Percentiles rank a stretch among this genome's conserved stretches.
These are phyloP conservation scores for Diutina neorugosa DNA, from an alignment of 1,139 yeast species.

Conservation along the genomic window DNA sequence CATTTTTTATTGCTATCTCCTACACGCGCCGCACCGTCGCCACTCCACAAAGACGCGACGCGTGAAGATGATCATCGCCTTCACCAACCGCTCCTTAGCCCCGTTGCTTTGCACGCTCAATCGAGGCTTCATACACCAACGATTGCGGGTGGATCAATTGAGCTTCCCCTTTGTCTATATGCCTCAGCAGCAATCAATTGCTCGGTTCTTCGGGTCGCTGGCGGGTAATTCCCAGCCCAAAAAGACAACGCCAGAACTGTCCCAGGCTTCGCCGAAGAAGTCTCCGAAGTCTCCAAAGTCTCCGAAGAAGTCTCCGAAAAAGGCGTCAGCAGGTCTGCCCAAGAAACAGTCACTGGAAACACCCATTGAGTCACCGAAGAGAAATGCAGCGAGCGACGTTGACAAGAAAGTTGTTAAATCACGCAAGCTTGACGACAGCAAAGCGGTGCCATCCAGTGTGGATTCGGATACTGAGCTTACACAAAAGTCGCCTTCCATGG, in stretches of 20 bases:
- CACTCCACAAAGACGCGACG: no score
- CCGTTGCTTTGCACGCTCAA: background rate
- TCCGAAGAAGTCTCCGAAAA: background rate
- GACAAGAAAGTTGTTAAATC: background rate
- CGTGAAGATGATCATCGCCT: background rate
- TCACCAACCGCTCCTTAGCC: background rate
- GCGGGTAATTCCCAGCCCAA: background rate
- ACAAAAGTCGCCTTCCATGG: background rate
- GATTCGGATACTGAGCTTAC: background rate
- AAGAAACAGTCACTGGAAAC: background rate
- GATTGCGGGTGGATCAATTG: background rate
- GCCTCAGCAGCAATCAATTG: conserved; percentile 3
- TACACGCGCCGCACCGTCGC: no score
- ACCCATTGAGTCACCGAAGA: background rate
- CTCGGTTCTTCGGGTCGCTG: background rate
- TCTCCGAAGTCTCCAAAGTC: background rate
- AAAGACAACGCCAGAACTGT: background rate
- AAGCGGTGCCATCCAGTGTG: background rate
- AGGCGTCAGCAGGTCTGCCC: background rate
- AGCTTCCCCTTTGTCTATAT: background rate
- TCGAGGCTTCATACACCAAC: background rate
- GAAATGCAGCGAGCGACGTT: background rate
- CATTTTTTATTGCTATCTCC: no score
- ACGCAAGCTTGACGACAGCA: background rate
- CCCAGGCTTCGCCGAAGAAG: background rate